Percentiles rank a stretch among this genome's conserved stretches.
These are phyloP conservation scores for Saprolegnia diclina DNA, from an alignment of 352 stramenopile genomes.

Conservation along the genomic window DNA sequence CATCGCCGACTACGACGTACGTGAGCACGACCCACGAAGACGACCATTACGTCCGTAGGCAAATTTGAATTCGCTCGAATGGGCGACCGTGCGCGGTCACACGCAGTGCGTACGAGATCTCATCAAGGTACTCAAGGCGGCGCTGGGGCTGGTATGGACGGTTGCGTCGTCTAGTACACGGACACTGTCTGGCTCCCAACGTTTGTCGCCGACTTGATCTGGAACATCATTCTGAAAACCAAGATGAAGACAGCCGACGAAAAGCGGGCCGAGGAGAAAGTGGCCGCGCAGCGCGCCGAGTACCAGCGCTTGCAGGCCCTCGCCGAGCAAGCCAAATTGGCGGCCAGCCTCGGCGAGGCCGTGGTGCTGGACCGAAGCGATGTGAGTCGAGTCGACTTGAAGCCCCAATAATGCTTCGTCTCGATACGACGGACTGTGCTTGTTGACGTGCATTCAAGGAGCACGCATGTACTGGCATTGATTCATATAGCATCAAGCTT, in stretches of 20 bases:
- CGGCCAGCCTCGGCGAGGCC: slow-evolving; percentile 10
- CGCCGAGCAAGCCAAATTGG: slow-evolving; percentile 12
- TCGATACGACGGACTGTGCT: no score
- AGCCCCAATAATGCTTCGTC: no score
- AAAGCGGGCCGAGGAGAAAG: slow-evolving; percentile 5
- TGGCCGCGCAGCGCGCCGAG: slow-evolving; percentile 12
- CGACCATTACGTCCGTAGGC: neutral
- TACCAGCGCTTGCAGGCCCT: slow-evolving; percentile 12
- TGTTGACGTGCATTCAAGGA: no score
- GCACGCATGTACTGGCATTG: no score
- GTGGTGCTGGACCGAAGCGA: slow-evolving; percentile 11
- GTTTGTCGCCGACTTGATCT: slow-evolving; percentile 24
- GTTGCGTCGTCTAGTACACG: neutral
- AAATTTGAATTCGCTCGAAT: slow-evolving; percentile 23
- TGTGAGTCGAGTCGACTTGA: slow-evolving; percentile 5
- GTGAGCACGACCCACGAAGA: neutral
- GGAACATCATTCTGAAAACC: slow-evolving; percentile 18
- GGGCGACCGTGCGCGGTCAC: slow-evolving; percentile 6
- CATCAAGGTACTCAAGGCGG: slow-evolving; percentile 24
- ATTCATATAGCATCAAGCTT: no score
- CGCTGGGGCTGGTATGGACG: neutral
- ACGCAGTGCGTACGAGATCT: neutral
- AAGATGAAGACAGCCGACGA: slow-evolving; percentile 23
- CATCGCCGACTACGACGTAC: slow-evolving; percentile 58
- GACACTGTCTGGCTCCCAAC: slow-evolving; percentile 19